These are phyloP conservation scores for Tritrichomonas musculus DNA, from an alignment of 208 protist genomes.

Conservation along the genomic window DNA sequence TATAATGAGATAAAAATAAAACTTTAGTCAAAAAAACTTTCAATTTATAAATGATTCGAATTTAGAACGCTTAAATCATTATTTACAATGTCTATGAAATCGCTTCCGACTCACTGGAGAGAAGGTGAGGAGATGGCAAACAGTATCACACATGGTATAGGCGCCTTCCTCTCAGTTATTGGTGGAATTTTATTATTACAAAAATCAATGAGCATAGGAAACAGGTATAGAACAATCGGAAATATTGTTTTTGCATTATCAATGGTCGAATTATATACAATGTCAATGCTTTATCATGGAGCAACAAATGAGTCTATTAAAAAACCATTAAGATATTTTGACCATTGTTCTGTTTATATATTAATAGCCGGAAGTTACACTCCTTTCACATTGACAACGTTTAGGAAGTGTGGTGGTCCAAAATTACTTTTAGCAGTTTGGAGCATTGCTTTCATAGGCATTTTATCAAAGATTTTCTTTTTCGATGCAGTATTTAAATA, in stretches of 20 bases:
- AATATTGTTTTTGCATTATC: background rate
- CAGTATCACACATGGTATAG: background rate
- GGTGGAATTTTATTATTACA: background rate
- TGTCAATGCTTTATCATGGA: background rate
- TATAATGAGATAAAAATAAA: no score
- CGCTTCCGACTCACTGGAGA: background rate
- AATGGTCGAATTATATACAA: background rate
- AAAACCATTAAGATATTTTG: background rate
- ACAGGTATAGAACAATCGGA: background rate
- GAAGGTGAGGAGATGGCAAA: background rate
- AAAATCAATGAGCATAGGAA: background rate
- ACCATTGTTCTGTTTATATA: background rate
- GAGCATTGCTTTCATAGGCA: background rate
- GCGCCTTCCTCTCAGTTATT: background rate
- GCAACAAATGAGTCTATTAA: background rate
- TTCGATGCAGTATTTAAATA: background rate
- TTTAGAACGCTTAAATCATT: no score
- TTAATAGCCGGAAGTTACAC: constrained; percentile 1
- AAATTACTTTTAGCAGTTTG: background rate
- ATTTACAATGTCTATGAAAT: no score
- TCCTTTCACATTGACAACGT: background rate
- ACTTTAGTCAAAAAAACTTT: no score
- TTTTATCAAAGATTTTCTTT: background rate
- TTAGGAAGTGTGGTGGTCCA: background rate
- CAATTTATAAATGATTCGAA: no score